Percentiles rank a stretch among this genome's conserved stretches.
These are phyloP conservation scores for Aphanocladium album DNA, from an alignment of 2,329 filamentous ascomycete genomes.

Conservation along the genomic window DNA sequence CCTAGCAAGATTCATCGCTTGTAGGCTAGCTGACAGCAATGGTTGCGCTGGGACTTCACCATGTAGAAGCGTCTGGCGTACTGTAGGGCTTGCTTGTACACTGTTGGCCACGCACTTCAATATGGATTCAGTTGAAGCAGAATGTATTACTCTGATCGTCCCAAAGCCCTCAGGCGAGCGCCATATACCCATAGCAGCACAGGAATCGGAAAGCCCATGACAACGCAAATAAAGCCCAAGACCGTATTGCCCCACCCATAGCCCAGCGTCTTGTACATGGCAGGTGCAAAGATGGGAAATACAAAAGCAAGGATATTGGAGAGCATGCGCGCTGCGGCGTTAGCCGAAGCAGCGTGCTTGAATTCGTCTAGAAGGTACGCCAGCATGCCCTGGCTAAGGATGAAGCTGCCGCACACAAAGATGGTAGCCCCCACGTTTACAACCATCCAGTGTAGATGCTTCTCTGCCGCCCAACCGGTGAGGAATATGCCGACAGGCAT, in stretches of 20 bases:
- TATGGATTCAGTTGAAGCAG: no score
- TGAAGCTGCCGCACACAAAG: conserved; percentile 48
- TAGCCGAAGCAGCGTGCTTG: conserved; percentile 16
- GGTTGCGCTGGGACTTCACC: no score
- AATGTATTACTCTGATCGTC: neutral
- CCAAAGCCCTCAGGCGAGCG: neutral
- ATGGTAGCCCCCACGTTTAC: conserved; percentile 52
- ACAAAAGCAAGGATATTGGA: conserved; percentile 17
- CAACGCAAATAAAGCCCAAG: neutral
- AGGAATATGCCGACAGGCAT: conserved; percentile 28
- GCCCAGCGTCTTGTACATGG: conserved; percentile 16
- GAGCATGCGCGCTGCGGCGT: conserved; percentile 16
- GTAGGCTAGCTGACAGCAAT: no score
- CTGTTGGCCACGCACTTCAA: no score
- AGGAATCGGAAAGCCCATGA: neutral
- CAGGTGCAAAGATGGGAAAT: conserved; percentile 19
- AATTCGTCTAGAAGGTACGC: conserved; percentile 37
- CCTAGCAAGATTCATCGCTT: no score
- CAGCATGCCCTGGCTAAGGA: conserved; percentile 46
- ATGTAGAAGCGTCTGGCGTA: no score
- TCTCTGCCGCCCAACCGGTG: conserved; percentile 44
- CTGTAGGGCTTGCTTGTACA: no score
- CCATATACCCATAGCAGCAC: neutral
- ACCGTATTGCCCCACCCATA: conserved; percentile 16
- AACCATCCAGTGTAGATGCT: conserved; percentile 48